A percentile compares a stretch with the other conserved stretches of the same genome.
These are phyloP conservation scores for Geranomyces michiganensis DNA, from an alignment of 192 early-diverging fungal species.

Conservation along the genomic window DNA sequence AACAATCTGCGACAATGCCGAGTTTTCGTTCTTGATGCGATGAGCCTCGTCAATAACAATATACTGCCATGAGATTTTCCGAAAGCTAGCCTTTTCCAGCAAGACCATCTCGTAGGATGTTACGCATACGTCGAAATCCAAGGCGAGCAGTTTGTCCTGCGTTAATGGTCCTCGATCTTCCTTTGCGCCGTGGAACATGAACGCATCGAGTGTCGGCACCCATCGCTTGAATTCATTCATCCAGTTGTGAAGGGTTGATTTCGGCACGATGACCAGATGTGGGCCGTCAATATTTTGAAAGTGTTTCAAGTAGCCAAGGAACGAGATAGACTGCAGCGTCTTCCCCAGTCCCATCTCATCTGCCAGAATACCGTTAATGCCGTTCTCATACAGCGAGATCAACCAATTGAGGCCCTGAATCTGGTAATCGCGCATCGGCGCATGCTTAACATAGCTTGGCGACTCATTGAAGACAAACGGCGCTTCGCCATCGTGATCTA, in stretches of 20 bases:
- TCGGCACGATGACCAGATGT: conserved; percentile 95
- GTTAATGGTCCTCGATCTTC: conserved; percentile 49
- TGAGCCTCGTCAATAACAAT: conserved; percentile 84
- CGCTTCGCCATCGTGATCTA: conserved; percentile 53
- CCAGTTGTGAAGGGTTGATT: conserved; percentile 98
- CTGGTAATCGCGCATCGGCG: conserved; percentile 95
- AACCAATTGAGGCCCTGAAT: conserved; percentile 98
- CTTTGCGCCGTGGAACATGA: conserved; percentile 92
- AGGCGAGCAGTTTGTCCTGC: conserved; percentile 34
- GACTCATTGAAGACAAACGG: conserved; percentile 82
- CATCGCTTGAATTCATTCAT: conserved; percentile 86
- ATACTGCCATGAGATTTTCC: conserved; percentile 77
- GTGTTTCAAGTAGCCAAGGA: conserved; percentile 93
- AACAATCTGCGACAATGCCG: conserved; percentile 92
- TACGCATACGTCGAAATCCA: conserved; percentile 87
- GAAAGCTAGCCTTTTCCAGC: conserved; percentile 81
- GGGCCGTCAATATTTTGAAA: conserved; percentile 76
- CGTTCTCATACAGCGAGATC: conserved; percentile 92
- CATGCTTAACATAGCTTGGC: conserved; percentile 86
- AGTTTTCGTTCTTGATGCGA: conserved; percentile 91
- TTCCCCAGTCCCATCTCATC: conserved; percentile 99
- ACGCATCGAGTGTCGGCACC: conserved; percentile 84
- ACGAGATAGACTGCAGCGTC: conserved; percentile 94
- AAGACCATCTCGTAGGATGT: conserved; percentile 98
- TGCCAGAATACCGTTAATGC: conserved; percentile 99